A percentile compares a stretch with the other conserved stretches of the same genome.
phyloP scores from a whole-genome alignment of 2,329 filamentous ascomycete genomes.

The Diplocarpon rosae region DNA sequence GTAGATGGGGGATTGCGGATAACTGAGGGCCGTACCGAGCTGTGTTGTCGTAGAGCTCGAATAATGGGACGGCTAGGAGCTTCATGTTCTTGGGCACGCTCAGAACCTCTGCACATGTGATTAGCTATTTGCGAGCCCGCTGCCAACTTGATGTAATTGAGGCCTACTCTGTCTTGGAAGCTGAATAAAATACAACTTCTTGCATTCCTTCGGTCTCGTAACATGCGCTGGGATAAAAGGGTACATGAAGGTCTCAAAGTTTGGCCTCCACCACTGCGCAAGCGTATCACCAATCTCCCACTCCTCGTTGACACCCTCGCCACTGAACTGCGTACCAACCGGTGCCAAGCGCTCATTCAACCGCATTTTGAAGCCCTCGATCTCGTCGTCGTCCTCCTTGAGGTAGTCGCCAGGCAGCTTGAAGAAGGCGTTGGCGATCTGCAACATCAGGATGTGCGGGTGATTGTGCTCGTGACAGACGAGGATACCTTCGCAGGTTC shows the following conservation, averaged over 20 bases:
- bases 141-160: neutral
- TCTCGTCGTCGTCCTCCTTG: constrained; percentile 76
- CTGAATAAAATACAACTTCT: constrained; percentile 97
- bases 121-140: constrained; percentile 6
- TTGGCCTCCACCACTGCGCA: constrained; percentile 97
- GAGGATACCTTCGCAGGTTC: constrained; percentile 92
- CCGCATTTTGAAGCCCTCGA: constrained; percentile 86
- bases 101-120: constrained; percentile 58
- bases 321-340: constrained; percentile 69
- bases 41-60: constrained; percentile 97
- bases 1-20: constrained; percentile 87
- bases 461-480: constrained; percentile 99
- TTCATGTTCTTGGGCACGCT: constrained; percentile 99
- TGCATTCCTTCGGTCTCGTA: constrained; percentile 94
- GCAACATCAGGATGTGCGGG: constrained; percentile 95
- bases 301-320: constrained; percentile 80
- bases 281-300: constrained; percentile 94
- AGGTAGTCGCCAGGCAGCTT: constrained; percentile 97
- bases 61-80: constrained; percentile 87
- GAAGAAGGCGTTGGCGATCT: constrained; percentile 99
- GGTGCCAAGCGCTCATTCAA: constrained; percentile 90
- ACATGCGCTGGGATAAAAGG: constrained; percentile 95
- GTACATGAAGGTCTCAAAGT: constrained; percentile 99
- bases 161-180: constrained; percentile 75
- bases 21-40: constrained; percentile 90